Percentiles rank a stretch among this genome's conserved stretches.
Conservation (phyloP, 805 yeast genomes). For the Lipomyces oligophaga region DNA sequence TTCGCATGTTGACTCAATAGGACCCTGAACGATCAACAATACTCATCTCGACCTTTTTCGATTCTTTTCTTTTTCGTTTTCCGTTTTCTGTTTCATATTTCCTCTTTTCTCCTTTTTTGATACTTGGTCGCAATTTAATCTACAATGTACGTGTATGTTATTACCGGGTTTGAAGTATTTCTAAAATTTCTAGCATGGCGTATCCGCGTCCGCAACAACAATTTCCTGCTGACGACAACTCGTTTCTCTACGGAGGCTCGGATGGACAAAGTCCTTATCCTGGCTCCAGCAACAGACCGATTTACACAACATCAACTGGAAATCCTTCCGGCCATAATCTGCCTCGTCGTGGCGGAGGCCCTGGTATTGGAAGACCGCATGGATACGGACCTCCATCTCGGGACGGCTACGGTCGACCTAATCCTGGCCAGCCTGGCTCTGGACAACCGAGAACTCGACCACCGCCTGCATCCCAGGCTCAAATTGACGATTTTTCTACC, state of each 20-base stretch:
- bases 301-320: no score
- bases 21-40: no score
- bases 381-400: neutral
- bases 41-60: neutral
- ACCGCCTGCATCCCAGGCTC: constrained; percentile 11
- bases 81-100: neutral
- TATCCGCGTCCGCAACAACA: constrained; percentile 9
- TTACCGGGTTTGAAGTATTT: no score
- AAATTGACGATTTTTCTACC: constrained; percentile 5
- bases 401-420: neutral
- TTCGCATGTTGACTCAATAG: no score
- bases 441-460: constrained; percentile 2
- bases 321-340: no score
- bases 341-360: constrained; percentile 5
- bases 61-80: neutral
- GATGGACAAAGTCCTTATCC: constrained; percentile 2
- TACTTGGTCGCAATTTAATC: no score
- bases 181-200: constrained; percentile 12
- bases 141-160: no score
- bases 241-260: neutral
- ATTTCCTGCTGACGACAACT: constrained; percentile 1
- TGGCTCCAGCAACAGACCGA: no score
- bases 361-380: neutral
- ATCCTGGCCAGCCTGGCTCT: neutral
- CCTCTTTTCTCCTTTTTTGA: neutral